Base-by-base conservation (phyloP, 148 eudicot species). In the Rheum nobile region DNA sequence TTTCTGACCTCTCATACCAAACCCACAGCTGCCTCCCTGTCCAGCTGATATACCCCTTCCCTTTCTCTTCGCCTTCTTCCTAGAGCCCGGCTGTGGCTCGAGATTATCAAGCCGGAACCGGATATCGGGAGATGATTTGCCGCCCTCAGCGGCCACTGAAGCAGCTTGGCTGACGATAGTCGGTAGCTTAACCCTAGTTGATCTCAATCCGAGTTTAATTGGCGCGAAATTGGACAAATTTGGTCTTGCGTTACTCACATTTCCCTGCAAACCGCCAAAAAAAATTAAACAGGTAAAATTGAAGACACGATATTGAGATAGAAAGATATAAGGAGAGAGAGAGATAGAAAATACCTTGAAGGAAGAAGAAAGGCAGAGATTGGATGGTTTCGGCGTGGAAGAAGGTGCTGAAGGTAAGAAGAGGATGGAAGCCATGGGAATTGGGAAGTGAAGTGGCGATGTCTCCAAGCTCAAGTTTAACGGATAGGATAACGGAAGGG, bases 1-100 rank as follows among this genome's bases (percentile, higher is more conserved):
- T 71, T 91, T 93, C 83, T 93, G 96, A 35, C 98, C 96, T 48
- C 94, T 87, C 96, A 90, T 90, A 9, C 98, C 98, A 74, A 89
- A 91, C 79, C 96, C 94, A 79, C 96, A 93, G 61, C 96, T 93
- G 13, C 77, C 80, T 0, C 98, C 96, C 67, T 88, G 96, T 17
- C 97, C 98, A 19, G 98, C 97, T 31, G 91, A 76, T 12, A 83
- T 82, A 29, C 97, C 98, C 71, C 98, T 80, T 0, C 98, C 98
- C 85, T 91, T 91, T 81, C 98, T 80, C 79, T 93, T 93, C 4
- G 77, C 85, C 75, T 86, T 88, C 85, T 88, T 88, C 72, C 93
- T 85, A 8, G 96, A 85, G 43, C 96, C 96, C 12, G 87, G 88
- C 71, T 88, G 93, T n/a, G 93, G 96, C 0, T 91, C 91, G 38